Evolutionary conservation across 2,329 filamentous ascomycete genomes (phyloP).

Genomic region (Lomentospora prolificans): DNA sequence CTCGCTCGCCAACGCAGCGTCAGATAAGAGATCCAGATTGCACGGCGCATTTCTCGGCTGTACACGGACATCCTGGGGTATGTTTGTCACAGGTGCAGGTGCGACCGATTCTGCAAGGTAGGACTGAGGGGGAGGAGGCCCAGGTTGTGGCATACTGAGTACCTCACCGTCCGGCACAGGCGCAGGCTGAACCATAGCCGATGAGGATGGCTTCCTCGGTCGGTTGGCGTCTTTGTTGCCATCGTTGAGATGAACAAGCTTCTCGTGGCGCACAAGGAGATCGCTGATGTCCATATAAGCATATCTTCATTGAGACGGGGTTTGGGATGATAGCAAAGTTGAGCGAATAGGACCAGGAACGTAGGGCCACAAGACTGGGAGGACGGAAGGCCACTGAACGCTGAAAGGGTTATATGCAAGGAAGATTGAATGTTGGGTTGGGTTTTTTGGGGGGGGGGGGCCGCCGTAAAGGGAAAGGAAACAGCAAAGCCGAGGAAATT

Average conservation of each 20-base stretch:
- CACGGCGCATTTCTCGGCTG: conserved; percentile 37
- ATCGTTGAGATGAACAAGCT: conserved; percentile 54
- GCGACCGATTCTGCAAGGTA: conserved; percentile 12
- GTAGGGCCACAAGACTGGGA: not conserved
- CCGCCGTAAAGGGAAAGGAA: not conserved
- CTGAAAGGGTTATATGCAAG: not conserved
- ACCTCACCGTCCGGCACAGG: conserved; percentile 30
- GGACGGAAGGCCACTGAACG: not conserved
- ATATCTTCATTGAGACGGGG: conserved; percentile 2
- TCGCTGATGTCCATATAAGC: conserved; percentile 56
- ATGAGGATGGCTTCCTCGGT: conserved; percentile 40
- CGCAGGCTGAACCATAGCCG: conserved; percentile 9
- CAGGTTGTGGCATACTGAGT: conserved; percentile 28
- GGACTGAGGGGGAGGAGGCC: conserved; percentile 12
- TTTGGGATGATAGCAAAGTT: conserved; percentile 13
- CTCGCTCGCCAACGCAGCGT: conserved; percentile 49
- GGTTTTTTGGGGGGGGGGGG: too few species aligned
- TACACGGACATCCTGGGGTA: conserved; percentile 35
- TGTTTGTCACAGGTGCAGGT: conserved; percentile 12
- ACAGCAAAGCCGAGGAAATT: conserved; percentile 6
- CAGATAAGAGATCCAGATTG: conserved; percentile 49
- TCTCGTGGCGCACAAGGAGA: conserved; percentile 53
- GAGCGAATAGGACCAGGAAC: conserved; percentile 3
- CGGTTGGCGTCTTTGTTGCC: conserved; percentile 43
- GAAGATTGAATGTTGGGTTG: not conserved